Evolutionary conservation across 805 yeast species (phyloP), one percentile per base, ranked within the genome.

Genomic region (Isabelozyma heimii): DNA sequence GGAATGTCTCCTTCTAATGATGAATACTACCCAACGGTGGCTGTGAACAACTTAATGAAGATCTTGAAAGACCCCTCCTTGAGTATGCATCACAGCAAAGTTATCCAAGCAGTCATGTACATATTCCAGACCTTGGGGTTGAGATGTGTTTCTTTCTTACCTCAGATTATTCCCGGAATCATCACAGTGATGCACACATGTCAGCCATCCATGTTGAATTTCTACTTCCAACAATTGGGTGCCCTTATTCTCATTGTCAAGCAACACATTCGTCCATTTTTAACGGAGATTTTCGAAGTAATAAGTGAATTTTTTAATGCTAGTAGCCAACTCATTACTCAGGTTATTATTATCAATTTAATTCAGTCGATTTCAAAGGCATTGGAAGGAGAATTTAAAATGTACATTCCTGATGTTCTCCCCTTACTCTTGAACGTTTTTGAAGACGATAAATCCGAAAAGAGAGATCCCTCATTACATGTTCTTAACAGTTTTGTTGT

Each of bases 1-100:
- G 97, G 97, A 4, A 87, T 89, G 79, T 87, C 96, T 6, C 98
- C 98, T 1, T 85, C 95, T 0, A 80, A 80, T 56, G 98, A 91
- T 48, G 97, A 92, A 57, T 94, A 91, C 58, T 91, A 89, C 59
- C 97, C 98, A 2, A 91, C 97, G 0, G 98, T 94, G 20, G 98
- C 92, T 0, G 89, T 94, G 41, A 84, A 84, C 42, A 89, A 91
- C 6, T 70, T 94, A 52, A 80, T 91, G 83, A 89, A 85, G 51
- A 86, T 94, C 15, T 69, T 94, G 40, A 85, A 86, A 54, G 99
- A 94, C 65, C 82, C 88, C 0, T 89, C 97, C 0, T 74, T 92
- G 48, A 84, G 89, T 8, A 75, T 87, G 0, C 96, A 91, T 61
- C 98, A 94, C 62, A 87, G 91, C 2, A 85, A 89, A 15, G 96